These are phyloP conservation scores for Nicotiana tomentosiformis DNA, from an alignment of 257 asterid species.

Conservation along the genomic window DNA sequence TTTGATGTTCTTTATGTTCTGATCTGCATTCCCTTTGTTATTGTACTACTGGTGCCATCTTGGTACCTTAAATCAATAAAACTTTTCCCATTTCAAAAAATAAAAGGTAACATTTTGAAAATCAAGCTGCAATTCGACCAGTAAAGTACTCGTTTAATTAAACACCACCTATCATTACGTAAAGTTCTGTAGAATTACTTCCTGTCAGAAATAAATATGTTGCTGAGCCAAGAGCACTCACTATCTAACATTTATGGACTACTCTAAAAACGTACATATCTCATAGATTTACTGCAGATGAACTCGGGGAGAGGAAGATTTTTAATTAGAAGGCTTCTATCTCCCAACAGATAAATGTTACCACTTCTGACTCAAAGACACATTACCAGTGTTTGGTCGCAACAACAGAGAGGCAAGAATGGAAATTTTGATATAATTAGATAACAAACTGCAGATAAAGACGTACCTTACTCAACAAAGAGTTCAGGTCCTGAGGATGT, in stretches of 20 bases:
- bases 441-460: not conserved
- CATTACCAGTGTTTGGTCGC: not conserved
- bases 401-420: not conserved
- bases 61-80: no score
- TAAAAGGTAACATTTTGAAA: not conserved
- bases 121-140: not conserved
- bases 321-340: not conserved
- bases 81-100: no score
- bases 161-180: not conserved
- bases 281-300: not conserved
- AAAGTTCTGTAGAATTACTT: not conserved
- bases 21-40: no score
- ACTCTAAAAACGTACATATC: not conserved
- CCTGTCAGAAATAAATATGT: not conserved
- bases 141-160: not conserved
- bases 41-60: no score
- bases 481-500: conserved; percentile 90
- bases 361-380: conserved; percentile 1
- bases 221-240: not conserved
- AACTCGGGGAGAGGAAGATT: not conserved
- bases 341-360: not conserved
- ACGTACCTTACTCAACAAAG: conserved; percentile 78
- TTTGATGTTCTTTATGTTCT: no score
- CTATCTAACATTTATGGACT: not conserved
- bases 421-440: not conserved